phyloP scores from a whole-genome alignment of 2,329 filamentous ascomycete genomes.

The Ophiosphaerella herpotricha region DNA sequence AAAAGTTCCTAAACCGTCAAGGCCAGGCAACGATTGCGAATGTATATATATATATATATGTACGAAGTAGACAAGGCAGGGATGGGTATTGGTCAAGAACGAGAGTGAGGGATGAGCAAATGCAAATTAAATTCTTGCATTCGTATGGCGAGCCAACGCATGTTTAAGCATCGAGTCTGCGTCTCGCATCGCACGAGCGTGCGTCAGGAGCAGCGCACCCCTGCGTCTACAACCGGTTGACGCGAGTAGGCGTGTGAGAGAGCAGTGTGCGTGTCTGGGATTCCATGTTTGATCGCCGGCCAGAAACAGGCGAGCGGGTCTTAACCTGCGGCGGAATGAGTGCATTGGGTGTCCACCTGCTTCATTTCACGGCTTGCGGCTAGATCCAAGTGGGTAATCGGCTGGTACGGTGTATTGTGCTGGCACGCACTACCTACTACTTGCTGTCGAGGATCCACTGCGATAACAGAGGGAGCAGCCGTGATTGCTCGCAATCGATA shows the following conservation, averaged over 20 bases:
- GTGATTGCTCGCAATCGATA: too few species aligned
- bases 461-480: too few species aligned
- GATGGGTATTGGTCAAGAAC: too few species aligned
- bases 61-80: too few species aligned
- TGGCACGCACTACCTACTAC: too few species aligned
- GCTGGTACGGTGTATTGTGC: too few species aligned
- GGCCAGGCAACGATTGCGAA: conserved; percentile 12
- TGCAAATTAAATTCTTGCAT: too few species aligned
- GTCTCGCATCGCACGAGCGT: background rate
- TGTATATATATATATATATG: conserved; percentile 5
- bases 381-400: background rate
- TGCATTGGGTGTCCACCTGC: background rate
- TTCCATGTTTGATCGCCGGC: conserved; percentile 33
- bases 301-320: conserved; percentile 29
- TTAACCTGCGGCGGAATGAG: background rate
- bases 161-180: background rate
- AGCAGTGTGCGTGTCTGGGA: background rate
- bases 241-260: background rate
- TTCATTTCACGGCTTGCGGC: background rate
- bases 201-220: background rate
- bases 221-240: background rate
- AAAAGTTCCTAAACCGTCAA: conserved; percentile 1
- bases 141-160: background rate
- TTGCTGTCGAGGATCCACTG: too few species aligned
- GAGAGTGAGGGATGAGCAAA: too few species aligned